Conservation (phyloP, 805 yeast species). For the Sugiyamaella mastotermitis region DNA sequence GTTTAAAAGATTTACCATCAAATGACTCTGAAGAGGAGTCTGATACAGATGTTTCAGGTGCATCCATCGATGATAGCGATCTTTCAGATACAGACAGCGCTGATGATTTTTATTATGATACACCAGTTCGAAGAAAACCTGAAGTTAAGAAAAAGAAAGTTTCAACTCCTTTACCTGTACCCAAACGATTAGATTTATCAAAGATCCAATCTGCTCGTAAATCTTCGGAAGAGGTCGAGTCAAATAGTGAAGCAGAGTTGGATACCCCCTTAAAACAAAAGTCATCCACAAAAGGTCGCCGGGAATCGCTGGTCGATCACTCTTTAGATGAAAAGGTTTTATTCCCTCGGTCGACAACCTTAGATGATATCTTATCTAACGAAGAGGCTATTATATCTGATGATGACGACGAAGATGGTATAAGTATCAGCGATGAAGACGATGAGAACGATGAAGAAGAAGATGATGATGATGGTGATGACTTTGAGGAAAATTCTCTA, state of each 20-base stretch:
- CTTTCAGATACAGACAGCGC: slow-evolving; percentile 15
- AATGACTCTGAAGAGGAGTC: slow-evolving; percentile 1
- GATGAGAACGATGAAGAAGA: slow-evolving; percentile 34
- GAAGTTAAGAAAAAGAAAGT: slow-evolving; percentile 2
- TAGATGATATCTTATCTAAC: slow-evolving; percentile 33
- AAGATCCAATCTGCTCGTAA: slow-evolving; percentile 4
- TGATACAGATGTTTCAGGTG: slow-evolving; percentile 12
- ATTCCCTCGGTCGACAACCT: slow-evolving; percentile 15
- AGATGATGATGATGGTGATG: slow-evolving; percentile 42
- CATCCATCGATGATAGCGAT: slow-evolving; percentile 19
- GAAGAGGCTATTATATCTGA: slow-evolving; percentile 35
- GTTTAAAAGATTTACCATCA: neutral
- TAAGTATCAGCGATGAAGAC: no score
- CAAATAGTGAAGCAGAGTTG: slow-evolving; percentile 35
- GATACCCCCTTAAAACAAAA: slow-evolving; percentile 34
- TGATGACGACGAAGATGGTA: neutral
- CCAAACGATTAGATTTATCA: slow-evolving; percentile 18
- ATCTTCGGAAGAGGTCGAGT: slow-evolving; percentile 27
- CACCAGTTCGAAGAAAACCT: neutral
- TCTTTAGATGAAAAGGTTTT: slow-evolving; percentile 31
- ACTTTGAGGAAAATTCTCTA: slow-evolving; percentile 42
- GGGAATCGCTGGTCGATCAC: slow-evolving; percentile 9
- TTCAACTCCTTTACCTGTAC: slow-evolving; percentile 15
- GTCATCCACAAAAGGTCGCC: slow-evolving; percentile 2
- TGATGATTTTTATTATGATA: neutral